Base-by-base conservation (phyloP, 2,329 filamentous ascomycete genomes). In the Pleomassaria siparia region DNA sequence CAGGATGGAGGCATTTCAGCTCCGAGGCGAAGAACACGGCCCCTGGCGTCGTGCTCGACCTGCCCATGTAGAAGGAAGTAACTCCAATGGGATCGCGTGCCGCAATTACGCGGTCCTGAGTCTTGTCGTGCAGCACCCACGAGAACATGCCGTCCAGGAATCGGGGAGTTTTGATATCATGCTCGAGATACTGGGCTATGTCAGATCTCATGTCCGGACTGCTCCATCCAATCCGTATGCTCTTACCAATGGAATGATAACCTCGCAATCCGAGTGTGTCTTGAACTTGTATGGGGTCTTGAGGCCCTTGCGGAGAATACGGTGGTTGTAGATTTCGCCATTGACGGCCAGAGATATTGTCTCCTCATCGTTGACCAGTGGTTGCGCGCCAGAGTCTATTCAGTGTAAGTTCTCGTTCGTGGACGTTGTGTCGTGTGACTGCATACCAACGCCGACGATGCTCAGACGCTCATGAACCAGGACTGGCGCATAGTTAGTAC, bases 311-410 rank as follows among this genome's bases (percentile, higher is more conserved):
- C 94, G 87, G 67, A 99, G 81, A 66, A 96, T 83, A 70, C 92
- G 88, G 78, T 99, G 94, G 85, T 99, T 99, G 82, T 99, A 99
- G 72, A 99, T 99, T 74, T 99, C 94, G 75, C 94, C 94, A 75
- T 99, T 99, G 83, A 97, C 94, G 57, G 94, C 92, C 52, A 99
- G 84, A 56, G 92, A 86, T 64, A 99, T 86, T 63, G 81, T 87
- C 58, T 85, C 87, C 72, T 97, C 92, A 60, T 90, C 85, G 79
- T 91, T 97, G 79, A 92, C 87, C 58, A 99, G 81, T 56, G 94
- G 94, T 76, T 99, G 94, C 43, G 94, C 92, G 71, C 94, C 94
- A 66, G 89, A 92, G 72, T 97, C 92, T 92, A 71, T 36, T 32
- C 35, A 51, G 37, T 37, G 50, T 68, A 52, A 71, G 59, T 44